Base-by-base conservation (phyloP, 2,329 filamentous ascomycete genomes). In the Penicillium sp. region DNA sequence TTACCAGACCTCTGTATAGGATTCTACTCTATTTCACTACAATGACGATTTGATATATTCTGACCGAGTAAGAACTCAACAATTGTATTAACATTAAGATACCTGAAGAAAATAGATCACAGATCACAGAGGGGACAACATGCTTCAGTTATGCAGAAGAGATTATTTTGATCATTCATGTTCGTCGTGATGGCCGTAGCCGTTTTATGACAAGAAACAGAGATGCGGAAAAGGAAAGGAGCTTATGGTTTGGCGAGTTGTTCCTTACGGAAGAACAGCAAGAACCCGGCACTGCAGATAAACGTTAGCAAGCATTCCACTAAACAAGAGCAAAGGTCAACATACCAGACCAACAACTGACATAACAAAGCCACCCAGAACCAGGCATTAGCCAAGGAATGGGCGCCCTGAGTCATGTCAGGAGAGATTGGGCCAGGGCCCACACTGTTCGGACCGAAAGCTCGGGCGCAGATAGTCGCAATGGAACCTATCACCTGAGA, bases 361-460 rank as follows among this genome's bases (percentile, higher is more conserved):
- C 82, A 76, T n/a, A 78, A 62, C 44, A 88, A 65, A 45, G 80
- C 81, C 45, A 87, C 74, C 85, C 85, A 88, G 68, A 88, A 87
- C 77, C 80, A 83, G 14, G 77, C 74, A 56, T 79, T 78, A 22
- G 73, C 77, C 35, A 85, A 66, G 14, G 75, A 70, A 50, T 71
- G 69, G 26, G 77, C 67, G 0, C 78, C 77, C 51, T 77, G 75
- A 2, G 79, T 79, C 61, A 88, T 78, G 65, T 86, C 83, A 0
- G 85, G 85, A 64, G 85, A 87, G 22, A 87, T 82, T 0, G 78
- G 74, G 0, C 84, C 84, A 1, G 85, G 85, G 0, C 85, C 85
- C 14, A 82, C 74, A 10, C 76, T 79, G 67, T 87, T 82, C 1
- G 86, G 85, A 5, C 82, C 84, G 46, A 80, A 81, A 13, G 82